Percentiles rank a stretch among this genome's conserved stretches.
These are phyloP conservation scores for Liriodendron chinense DNA, from an alignment of 164 flowering plant genomes.

Conservation along the genomic window DNA sequence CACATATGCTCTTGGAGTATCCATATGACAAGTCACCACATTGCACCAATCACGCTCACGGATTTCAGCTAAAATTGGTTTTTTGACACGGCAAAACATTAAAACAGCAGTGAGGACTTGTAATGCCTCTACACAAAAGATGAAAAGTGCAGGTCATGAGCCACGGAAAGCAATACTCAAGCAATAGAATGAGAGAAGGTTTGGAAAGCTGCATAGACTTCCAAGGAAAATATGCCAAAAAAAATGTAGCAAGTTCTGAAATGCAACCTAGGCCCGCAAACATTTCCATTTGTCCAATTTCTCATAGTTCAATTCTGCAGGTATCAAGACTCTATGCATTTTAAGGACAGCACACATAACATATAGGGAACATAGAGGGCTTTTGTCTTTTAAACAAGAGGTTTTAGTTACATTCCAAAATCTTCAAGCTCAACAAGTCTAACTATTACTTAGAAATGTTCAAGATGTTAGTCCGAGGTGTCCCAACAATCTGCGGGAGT, in stretches of 20 bases:
- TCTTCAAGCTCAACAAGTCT: too few species aligned
- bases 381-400: too few species aligned
- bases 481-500: too few species aligned
- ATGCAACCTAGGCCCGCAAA: too few species aligned
- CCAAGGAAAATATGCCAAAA: not conserved
- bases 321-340: too few species aligned
- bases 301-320: too few species aligned
- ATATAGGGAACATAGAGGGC: too few species aligned
- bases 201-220: not conserved
- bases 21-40: slow-evolving; percentile 99
- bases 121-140: not conserved
- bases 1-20: slow-evolving; percentile 86
- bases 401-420: too few species aligned
- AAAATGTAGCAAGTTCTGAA: not conserved
- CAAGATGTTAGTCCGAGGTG: too few species aligned
- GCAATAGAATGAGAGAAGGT: not conserved
- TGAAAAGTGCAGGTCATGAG: not conserved
- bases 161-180: not conserved
- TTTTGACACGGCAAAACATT: not conserved
- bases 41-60: slow-evolving; percentile 99
- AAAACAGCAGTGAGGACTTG: not conserved
- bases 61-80: slow-evolving; percentile 59
- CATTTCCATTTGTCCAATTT: too few species aligned
- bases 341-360: too few species aligned
- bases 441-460: too few species aligned